Evolutionary conservation across 371 early-diverging fungal species (phyloP).

Genomic region (Circinella umbellata): DNA sequence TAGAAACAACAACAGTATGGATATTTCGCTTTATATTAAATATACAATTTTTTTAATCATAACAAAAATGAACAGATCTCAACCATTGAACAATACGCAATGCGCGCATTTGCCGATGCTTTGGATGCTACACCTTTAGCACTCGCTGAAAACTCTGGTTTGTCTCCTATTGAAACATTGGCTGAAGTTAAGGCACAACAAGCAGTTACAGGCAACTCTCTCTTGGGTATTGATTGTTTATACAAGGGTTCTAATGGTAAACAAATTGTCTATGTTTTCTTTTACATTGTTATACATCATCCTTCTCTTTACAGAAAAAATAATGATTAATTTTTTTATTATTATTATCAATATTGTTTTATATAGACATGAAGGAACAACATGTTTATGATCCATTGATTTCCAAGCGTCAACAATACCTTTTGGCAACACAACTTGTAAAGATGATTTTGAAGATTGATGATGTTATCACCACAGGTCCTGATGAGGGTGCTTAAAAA

Average conservation of each 20-base stretch:
- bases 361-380: slow-evolving; percentile 90
- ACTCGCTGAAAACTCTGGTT: slow-evolving; percentile 98
- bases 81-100: slow-evolving; percentile 96
- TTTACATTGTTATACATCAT: background rate
- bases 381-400: slow-evolving; percentile 98
- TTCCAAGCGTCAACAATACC: slow-evolving; percentile 98
- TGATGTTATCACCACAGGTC: slow-evolving; percentile 80
- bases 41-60: background rate
- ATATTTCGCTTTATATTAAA: too few relatives aligned
- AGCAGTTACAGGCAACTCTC: slow-evolving; percentile 80
- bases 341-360: too few relatives aligned
- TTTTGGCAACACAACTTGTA: slow-evolving; percentile 97
- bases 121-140: slow-evolving; percentile 97
- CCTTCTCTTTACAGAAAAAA: background rate
- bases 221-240: slow-evolving; percentile 98
- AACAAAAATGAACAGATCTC: slow-evolving; percentile 57
- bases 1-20: too few relatives aligned
- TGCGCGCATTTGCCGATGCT: slow-evolving; percentile 97
- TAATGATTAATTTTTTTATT: too few relatives aligned
- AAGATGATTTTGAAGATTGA: slow-evolving; percentile 98
- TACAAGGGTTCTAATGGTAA: slow-evolving; percentile 84
- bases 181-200: slow-evolving; percentile 95
- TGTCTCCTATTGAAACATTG: slow-evolving; percentile 95
- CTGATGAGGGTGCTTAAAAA: slow-evolving; percentile 15
- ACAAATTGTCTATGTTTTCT: background rate